Evolutionary conservation across 345 rosid genomes (phyloP), one percentile per base, ranked within the genome.

Genomic region (Passiflora organensis): DNA sequence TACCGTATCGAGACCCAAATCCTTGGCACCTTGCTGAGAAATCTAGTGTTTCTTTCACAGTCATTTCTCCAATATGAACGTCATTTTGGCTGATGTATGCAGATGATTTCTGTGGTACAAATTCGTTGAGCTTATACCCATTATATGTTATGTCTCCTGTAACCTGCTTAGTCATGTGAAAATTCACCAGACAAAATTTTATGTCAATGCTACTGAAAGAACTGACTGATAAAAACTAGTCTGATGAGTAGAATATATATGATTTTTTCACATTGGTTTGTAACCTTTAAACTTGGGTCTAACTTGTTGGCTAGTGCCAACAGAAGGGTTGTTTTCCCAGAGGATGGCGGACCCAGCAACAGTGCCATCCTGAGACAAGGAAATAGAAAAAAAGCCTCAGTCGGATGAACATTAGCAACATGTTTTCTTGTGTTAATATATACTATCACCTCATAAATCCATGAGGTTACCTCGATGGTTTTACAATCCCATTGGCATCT

Each of bases 1-100:
- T 84, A 91, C 99, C 99, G 39, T 82, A 80, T 84, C 99, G 71
- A 13, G 80, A 74, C 10, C 99, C 99, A 43, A 86, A 84, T 13
- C 99, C 99, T 66, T 76, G 95, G 59, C 99, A 91, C 47, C 95
- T 80, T 13, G 96, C 95, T 2, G 96, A 91, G 74, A 91, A 91
- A 73, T 91, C 96, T 0, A 91, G 67, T 13, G 96, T 91, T 70
- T 91, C 98, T 78, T 78, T 85, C 10, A 91, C 96, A 0, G 96
- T 91, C 98, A 91, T 73, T 16, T 75, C 85, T 61, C 93, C 98
- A 4, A 81, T 66, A 62, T 91, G 98, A 68, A 84, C 89, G 65
- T 91, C 98, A 44, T 86, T 86, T 72, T 88, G 98, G 58, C 98
- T 84, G 51, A 91, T 86, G 45, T 86, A 91, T 1, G 96, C 98